Conservation (phyloP, 139 green algal genomes). For the Astrephomene gubernaculifera region DNA sequence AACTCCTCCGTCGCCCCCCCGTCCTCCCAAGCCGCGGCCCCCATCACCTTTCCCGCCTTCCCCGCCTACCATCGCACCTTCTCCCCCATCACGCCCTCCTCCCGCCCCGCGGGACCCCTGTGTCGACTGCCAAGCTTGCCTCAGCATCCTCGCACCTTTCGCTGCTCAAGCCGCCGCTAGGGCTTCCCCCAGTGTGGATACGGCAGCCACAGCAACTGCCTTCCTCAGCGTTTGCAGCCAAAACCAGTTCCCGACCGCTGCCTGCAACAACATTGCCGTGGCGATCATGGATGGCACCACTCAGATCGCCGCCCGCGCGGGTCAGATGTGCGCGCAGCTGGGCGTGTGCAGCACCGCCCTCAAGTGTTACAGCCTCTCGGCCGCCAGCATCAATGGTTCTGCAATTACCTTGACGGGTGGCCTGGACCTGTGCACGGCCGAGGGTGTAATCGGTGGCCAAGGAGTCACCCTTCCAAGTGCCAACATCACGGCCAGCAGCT, state of each 20-base stretch:
- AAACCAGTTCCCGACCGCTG: neutral
- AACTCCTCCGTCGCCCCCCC: no score
- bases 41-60: no score
- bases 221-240: neutral
- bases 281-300: neutral
- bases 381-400: neutral
- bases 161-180: neutral
- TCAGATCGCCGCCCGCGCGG: neutral
- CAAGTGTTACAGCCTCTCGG: neutral
- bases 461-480: neutral
- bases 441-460: neutral
- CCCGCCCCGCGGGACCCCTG: no score
- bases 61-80: no score
- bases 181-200: neutral
- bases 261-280: neutral
- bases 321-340: neutral
- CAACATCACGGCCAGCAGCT: neutral
- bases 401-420: neutral
- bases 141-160: neutral
- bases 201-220: neutral
- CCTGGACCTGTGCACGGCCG: neutral
- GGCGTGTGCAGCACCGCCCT: neutral
- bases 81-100: no score
- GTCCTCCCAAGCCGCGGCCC: no score
- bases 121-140: slow-evolving; percentile 2